Base-by-base conservation (phyloP, 495 filamentous ascomycete species). In the Tetracladium setigerum region DNA sequence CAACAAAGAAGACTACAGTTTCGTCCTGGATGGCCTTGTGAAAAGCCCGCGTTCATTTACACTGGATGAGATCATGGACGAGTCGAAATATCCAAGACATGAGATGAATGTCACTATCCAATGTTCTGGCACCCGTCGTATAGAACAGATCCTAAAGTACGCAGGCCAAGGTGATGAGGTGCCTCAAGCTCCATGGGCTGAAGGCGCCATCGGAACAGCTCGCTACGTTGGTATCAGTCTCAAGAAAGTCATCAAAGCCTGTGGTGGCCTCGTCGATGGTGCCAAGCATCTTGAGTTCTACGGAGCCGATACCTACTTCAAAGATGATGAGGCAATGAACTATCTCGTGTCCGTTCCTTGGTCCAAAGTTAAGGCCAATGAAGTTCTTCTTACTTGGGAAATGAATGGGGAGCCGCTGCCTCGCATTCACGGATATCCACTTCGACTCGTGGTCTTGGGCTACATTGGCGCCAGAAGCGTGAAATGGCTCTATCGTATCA, bases 261-360 rank as follows among this genome's bases (percentile, higher is more conserved):
- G 79, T 49, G 82, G 81, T 10, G 81, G 79, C 0, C 62, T 83
- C 1, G 48, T 70, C 13, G 66, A 71, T 5, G 67, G 62, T 4
- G 79, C 69, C 4, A 71, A 72, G 50, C 80, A 86, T 46, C 58
- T 84, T 10, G 80, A 86, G 54, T 62, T 86, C 18, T 76, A 72
- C 33, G 82, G 82, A 1, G 79, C 71, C 0, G 82, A 86, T 24
- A 82, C 81, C 0, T 84, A 85, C 55, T 77, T 84, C 65, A 84
- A 84, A 53, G 73, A 49, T 16, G 50, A 73, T 19, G 59, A 78
- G 18, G 73, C 75, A 5, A 70, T 70, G 58, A 84, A 84, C 61
- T 86, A 84, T 53, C 65, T 71, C 35, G 77, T 84, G 30, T 74
- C 68, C 33, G 74, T 83, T 1, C 82, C 81, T 0, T 81, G 71